Evolutionary conservation across 129 eudicot species (phyloP).

Genomic region (Logfia minima): DNA sequence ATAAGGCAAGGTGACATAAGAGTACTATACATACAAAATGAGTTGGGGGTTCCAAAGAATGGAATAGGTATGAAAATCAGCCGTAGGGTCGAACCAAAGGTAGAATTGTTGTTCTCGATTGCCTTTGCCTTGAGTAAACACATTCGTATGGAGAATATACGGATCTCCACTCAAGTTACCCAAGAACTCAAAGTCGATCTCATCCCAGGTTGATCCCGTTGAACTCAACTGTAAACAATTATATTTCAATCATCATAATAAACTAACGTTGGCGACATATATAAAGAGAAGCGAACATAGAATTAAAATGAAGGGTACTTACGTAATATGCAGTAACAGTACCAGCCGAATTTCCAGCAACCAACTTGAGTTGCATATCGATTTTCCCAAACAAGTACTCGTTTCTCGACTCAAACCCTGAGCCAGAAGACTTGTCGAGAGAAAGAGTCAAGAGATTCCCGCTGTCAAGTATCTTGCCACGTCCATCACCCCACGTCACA

Average conservation of each 20-base stretch:
- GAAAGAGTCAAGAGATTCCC: conserved; percentile 51
- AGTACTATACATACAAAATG: background rate
- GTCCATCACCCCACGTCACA: conserved; percentile 59
- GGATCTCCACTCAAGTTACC: conserved; percentile 41
- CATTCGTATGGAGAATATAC: conserved; percentile 46
- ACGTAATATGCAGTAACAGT: conserved; percentile 46
- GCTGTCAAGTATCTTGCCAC: conserved; percentile 46
- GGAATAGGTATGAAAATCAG: conserved; percentile 42
- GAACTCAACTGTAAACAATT: conserved; percentile 18
- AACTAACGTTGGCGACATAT: background rate
- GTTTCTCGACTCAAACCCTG: conserved; percentile 53
- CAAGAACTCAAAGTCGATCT: conserved; percentile 47
- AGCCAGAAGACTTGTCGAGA: conserved; percentile 53
- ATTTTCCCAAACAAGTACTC: conserved; percentile 51
- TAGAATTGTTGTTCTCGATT: conserved; percentile 43
- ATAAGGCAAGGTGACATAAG: too few species aligned
- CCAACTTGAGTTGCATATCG: conserved; percentile 57
- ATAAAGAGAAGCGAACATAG: background rate
- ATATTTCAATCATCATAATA: background rate
- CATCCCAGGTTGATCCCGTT: conserved; percentile 25
- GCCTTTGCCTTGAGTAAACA: conserved; percentile 45
- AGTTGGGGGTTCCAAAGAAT: conserved; percentile 44
- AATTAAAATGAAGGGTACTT: background rate
- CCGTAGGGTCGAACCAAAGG: conserved; percentile 50
- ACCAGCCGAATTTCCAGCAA: conserved; percentile 59